Conservation (phyloP, 495 filamentous ascomycete genomes). For the Penicillium diatomitis region DNA sequence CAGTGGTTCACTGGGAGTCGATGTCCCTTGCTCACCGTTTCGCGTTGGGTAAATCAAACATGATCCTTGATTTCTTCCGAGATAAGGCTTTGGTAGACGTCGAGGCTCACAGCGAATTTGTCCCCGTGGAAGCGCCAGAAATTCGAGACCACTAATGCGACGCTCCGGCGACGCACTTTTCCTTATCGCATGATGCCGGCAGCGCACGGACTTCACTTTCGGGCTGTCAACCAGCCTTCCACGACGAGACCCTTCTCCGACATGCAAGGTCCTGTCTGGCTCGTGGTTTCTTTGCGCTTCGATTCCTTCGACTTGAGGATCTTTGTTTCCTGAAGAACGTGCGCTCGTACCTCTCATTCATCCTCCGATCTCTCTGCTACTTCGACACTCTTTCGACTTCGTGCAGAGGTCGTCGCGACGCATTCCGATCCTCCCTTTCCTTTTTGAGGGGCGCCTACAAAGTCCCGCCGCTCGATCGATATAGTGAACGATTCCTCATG, state of each 20-base stretch:
- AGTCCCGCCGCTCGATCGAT: constrained; percentile 10
- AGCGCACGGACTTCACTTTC: constrained; percentile 14
- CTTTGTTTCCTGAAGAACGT: too few species aligned
- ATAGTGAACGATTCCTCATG: constrained; percentile 16
- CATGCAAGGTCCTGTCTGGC: too few species aligned
- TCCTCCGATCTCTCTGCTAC: constrained; percentile 5
- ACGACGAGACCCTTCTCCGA: not conserved
- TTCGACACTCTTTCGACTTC: constrained; percentile 11
- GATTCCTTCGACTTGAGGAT: too few species aligned
- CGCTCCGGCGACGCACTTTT: constrained; percentile 20
- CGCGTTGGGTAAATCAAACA: constrained; percentile 36
- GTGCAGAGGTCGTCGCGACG: not conserved
- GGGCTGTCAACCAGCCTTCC: constrained; percentile 9
- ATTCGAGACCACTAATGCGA: constrained; percentile 3
- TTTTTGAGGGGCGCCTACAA: constrained; percentile 1
- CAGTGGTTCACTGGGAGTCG: too few species aligned
- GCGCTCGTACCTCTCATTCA: constrained; percentile 3
- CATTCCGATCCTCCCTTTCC: not conserved
- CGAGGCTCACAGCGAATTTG: not conserved
- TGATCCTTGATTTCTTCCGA: constrained; percentile 1
- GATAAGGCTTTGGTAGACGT: not conserved
- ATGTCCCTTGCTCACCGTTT: constrained; percentile 37
- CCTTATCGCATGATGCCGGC: constrained; percentile 17
- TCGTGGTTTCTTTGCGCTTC: too few species aligned
- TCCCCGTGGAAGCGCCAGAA: not conserved